Conservation (phyloP, 495 filamentous ascomycete species). For the Neurospora sp. region DNA sequence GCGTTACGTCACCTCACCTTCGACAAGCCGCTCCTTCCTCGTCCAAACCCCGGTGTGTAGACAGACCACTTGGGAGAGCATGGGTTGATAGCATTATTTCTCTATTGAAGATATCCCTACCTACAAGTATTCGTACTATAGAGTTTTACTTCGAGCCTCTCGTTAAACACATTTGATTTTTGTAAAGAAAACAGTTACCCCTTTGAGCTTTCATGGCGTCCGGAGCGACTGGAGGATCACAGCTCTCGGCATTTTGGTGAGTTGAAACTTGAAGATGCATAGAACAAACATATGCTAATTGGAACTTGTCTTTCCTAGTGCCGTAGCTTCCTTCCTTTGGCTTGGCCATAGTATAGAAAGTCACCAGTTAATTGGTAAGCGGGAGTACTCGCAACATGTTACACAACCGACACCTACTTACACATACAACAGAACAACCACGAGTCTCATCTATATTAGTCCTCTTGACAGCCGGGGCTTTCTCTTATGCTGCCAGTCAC, state of each 20-base stretch:
- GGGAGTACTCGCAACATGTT: background rate
- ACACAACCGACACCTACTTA: slow-evolving; percentile 1
- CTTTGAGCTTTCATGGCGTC: slow-evolving; percentile 3
- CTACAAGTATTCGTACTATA: background rate
- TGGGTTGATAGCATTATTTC: background rate
- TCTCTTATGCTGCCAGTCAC: slow-evolving; percentile 29
- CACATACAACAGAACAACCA: slow-evolving; percentile 26
- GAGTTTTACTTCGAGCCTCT: background rate
- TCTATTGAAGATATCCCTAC: background rate
- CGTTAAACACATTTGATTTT: background rate
- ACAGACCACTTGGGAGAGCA: background rate
- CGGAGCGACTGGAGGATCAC: slow-evolving; percentile 25
- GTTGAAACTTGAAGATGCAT: slow-evolving; percentile 1
- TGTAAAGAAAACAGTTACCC: background rate
- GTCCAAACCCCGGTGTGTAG: too few species aligned
- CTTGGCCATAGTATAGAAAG: slow-evolving; percentile 31
- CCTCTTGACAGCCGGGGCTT: slow-evolving; percentile 22
- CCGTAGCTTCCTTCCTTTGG: slow-evolving; percentile 36
- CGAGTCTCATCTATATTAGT: slow-evolving; percentile 30
- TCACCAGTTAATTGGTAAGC: slow-evolving; percentile 34
- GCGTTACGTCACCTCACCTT: too few species aligned
- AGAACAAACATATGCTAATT: background rate
- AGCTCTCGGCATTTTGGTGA: slow-evolving; percentile 33
- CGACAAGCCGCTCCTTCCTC: too few species aligned
- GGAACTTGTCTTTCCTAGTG: slow-evolving; percentile 13